Evolutionary conservation across 345 rosid species (phyloP).

Genomic region (Arabidopsis arenosa): DNA sequence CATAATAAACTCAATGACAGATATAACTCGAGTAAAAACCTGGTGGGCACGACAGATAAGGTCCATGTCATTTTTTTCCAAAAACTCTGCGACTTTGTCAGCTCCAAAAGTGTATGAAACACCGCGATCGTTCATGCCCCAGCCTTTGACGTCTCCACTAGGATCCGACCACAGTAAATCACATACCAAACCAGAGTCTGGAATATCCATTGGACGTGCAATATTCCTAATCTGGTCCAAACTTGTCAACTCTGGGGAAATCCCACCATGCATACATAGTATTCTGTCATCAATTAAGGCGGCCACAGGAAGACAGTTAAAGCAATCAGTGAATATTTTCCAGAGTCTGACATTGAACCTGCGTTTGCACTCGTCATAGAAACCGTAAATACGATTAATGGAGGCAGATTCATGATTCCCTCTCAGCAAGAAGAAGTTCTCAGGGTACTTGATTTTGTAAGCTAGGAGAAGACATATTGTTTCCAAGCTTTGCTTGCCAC

Average conservation of each 20-base stretch:
- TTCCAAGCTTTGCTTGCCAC: conserved; percentile 96
- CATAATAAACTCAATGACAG: neutral
- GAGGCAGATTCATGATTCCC: conserved; percentile 94
- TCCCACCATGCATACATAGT: conserved; percentile 96
- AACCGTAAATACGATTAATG: conserved; percentile 87
- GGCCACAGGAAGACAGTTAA: conserved; percentile 92
- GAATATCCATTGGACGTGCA: conserved; percentile 83
- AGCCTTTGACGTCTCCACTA: conserved; percentile 73
- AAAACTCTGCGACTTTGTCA: conserved; percentile 74
- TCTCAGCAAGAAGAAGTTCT: conserved; percentile 81
- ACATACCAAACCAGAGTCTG: conserved; percentile 89
- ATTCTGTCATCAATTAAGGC: conserved; percentile 88
- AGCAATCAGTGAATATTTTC: conserved; percentile 85
- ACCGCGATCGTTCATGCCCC: conserved; percentile 96
- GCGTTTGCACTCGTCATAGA: conserved; percentile 93
- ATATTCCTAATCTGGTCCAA: conserved; percentile 79
- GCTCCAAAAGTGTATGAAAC: conserved; percentile 89
- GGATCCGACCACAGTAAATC: conserved; percentile 97
- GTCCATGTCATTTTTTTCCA: conserved; percentile 81
- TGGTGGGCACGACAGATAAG: conserved; percentile 96
- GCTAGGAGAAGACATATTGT: conserved; percentile 92
- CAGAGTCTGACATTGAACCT: conserved; percentile 83
- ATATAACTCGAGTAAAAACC: conserved; percentile 45
- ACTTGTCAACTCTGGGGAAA: conserved; percentile 77
- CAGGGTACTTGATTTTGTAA: conserved; percentile 87